Conservation (phyloP, 805 yeast species). For the Isabelozyma heimii region DNA sequence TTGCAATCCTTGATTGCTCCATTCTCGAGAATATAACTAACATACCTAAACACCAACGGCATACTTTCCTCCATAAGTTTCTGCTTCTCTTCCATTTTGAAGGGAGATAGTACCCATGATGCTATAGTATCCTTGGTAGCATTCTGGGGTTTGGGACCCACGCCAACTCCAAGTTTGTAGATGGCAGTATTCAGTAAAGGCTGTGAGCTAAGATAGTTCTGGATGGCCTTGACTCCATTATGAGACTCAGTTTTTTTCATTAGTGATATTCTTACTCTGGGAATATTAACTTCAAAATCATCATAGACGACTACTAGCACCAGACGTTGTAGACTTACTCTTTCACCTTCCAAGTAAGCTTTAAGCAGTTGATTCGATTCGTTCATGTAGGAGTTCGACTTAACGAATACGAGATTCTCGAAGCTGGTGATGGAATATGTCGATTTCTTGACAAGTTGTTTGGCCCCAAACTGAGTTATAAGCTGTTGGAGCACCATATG, state of each 20-base stretch:
- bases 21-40: constrained; percentile 18
- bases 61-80: constrained; percentile 9
- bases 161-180: constrained; percentile 36
- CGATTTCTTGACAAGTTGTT: constrained; percentile 26
- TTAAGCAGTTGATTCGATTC: constrained; percentile 32
- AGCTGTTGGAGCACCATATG: constrained; percentile 29
- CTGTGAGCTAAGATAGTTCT: constrained; percentile 3
- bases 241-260: constrained; percentile 38
- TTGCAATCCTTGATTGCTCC: constrained; percentile 22
- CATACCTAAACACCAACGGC: constrained; percentile 15
- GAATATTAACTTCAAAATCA: constrained; percentile 35
- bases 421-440: constrained; percentile 23
- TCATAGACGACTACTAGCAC: constrained; percentile 30
- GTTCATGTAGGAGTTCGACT: constrained; percentile 39
- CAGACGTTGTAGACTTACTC: constrained; percentile 6
- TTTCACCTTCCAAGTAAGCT: constrained; percentile 19
- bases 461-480: constrained; percentile 22
- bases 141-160: constrained; percentile 41
- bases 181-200: constrained; percentile 4
- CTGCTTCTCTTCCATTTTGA: constrained; percentile 22
- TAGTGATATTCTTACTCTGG: constrained; percentile 24
- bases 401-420: constrained; percentile 26
- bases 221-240: constrained; percentile 33
- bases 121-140: constrained; percentile 35
- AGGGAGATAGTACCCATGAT: constrained; percentile 38